Percentiles rank a stretch among this genome's conserved stretches.
These are phyloP conservation scores for Cryphonectria parasitica DNA, from an alignment of 2,329 filamentous ascomycete genomes.

Conservation along the genomic window DNA sequence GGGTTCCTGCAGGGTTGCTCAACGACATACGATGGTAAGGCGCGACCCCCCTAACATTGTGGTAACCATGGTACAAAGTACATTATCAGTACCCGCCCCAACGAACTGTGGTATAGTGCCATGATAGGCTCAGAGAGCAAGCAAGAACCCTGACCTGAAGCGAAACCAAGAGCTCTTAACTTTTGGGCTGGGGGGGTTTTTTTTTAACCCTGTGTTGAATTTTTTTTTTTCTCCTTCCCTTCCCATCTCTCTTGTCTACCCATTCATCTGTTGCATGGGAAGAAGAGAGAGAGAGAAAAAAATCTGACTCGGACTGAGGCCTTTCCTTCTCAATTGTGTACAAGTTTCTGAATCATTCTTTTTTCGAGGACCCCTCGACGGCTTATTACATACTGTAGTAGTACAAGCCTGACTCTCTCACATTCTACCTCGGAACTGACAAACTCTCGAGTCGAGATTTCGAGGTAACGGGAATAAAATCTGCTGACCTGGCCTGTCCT, in stretches of 20 bases:
- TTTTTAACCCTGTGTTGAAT: neutral
- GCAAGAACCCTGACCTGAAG: slow-evolving; percentile 10
- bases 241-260: neutral
- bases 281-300: neutral
- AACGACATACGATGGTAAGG: no score
- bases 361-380: neutral
- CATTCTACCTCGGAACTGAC: no score
- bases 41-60: no score
- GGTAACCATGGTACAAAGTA: neutral
- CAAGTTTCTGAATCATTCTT: slow-evolving; percentile 25
- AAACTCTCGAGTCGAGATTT: neutral
- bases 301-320: slow-evolving; percentile 25
- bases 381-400: neutral
- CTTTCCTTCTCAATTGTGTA: slow-evolving; percentile 2
- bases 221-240: neutral
- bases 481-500: neutral
- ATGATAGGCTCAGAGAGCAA: slow-evolving; percentile 2
- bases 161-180: neutral
- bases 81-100: neutral
- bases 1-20: neutral
- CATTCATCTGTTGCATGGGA: neutral
- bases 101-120: neutral
- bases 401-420: neutral
- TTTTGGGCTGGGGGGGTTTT: neutral
- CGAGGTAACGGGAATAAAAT: slow-evolving; percentile 14